Base-by-base conservation (phyloP, 2,329 filamentous ascomycete genomes). In the Lanzia echinophila region DNA sequence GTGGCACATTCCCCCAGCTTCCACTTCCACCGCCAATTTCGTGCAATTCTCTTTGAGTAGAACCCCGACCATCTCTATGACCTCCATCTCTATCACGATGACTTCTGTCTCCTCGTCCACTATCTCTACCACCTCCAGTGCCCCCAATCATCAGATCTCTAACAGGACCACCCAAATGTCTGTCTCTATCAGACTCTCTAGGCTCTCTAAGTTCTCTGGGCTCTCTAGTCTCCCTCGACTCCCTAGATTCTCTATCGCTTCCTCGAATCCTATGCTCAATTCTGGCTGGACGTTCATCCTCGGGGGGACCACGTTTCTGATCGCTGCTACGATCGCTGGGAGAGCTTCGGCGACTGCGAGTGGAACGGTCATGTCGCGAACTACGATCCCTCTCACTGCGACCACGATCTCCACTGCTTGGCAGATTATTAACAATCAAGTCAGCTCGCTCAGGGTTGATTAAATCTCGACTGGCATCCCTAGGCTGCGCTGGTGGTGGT, bases 341-440 rank as follows among this genome's bases (percentile, higher is more conserved):
- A 3, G 66, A 68, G 49, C 55, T 59, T 50, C 64, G 58, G 15
- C 62, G 61, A 55, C 65, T 68, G 34, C 65, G 64, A n/a, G 61
- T 64, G 24, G 65, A 63, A 12, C 64, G 63, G 24, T 66, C 66
- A 50, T 62, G 56, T 53, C 66, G 56, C 24, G 59, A 60, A 48
- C 54, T 57, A 13, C 66, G 63, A 22, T 67, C 64, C 24, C 43
- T 33, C 7, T 68, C 67, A 50, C 58, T 56, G 19, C 61, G 59
- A 22, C 61, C 56, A 15, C 56, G 53, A 10, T 54, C 54, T n/a
- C 60, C 60, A 11, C 38, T 54, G 20, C 13, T 48, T 3, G 58
- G 34, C 8, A 47, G 48, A 38, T 50, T 53, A 31, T 58, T 63
- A 38, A 61, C 64, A 36, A 68, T 64, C 1, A 68, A 50, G 56